These are phyloP conservation scores for Epichloe bromicola DNA, from an alignment of 2,329 filamentous ascomycete genomes.

Conservation along the genomic window DNA sequence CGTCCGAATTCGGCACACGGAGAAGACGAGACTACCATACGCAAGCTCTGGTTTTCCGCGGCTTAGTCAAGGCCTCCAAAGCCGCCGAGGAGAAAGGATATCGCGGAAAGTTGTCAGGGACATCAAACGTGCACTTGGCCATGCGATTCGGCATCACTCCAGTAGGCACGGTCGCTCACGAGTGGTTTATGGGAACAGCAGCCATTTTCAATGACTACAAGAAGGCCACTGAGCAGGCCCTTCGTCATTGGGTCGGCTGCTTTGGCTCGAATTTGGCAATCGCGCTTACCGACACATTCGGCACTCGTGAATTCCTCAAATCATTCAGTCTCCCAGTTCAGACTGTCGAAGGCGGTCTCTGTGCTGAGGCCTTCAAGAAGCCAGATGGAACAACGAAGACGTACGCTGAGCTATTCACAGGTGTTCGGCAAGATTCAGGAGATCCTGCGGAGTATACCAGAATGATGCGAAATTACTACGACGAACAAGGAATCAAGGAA, in stretches of 20 bases:
- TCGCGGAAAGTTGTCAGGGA: slow-evolving; percentile 66
- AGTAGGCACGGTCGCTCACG: slow-evolving; percentile 81
- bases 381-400: slow-evolving; percentile 36
- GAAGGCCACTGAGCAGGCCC: slow-evolving; percentile 67
- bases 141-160: slow-evolving; percentile 81
- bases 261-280: slow-evolving; percentile 80
- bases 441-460: slow-evolving; percentile 71
- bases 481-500: slow-evolving; percentile 57
- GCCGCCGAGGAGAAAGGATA: slow-evolving; percentile 53
- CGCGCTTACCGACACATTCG: slow-evolving; percentile 91
- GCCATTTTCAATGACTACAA: slow-evolving; percentile 80
- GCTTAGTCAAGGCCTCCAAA: slow-evolving; percentile 65
- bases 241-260: slow-evolving; percentile 81
- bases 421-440: slow-evolving; percentile 82
- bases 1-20: slow-evolving; percentile 89
- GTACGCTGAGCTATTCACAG: slow-evolving; percentile 72
- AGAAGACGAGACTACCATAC: slow-evolving; percentile 88
- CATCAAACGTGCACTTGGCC: slow-evolving; percentile 93
- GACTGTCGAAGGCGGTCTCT: slow-evolving; percentile 28
- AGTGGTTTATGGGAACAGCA: slow-evolving; percentile 99
- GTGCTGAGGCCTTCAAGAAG: slow-evolving; percentile 28
- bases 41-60: slow-evolving; percentile 81
- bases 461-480: slow-evolving; percentile 70
- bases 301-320: slow-evolving; percentile 75
- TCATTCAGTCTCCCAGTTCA: slow-evolving; percentile 60